Base-by-base conservation (phyloP, 257 asterid species). In the Nicotiana benthamiana region DNA sequence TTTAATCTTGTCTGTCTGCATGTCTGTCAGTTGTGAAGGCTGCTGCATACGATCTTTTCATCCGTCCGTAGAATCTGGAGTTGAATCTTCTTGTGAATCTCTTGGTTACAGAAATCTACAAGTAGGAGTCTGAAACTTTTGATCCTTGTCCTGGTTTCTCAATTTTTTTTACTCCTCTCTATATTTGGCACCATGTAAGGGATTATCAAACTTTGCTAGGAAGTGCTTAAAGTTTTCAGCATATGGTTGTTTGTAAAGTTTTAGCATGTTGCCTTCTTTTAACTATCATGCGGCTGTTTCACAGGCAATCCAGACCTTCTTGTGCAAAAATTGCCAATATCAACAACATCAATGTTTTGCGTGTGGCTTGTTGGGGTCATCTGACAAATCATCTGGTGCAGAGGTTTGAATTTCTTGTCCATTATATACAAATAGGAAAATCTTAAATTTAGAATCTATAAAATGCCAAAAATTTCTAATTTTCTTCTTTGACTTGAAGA, bases 1-100 rank as follows among this genome's bases (percentile, higher is more conserved):
- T 46, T 72, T 3, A 72, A 72, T 72, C 36, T 46, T 13, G 2
- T 72, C 60, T 72, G 40, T 51, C 80, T 80, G 65, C 66, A 80
- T 84, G 76, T 63, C 18, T 79, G 57, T 86, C 92, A 91, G 97
- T 78, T 92, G 97, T 75, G 94, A 89, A 87, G 95, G 97, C 82
- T 90, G 93, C 87, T 92, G 97, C 91, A 85, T 89, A 85, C 88
- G 95, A 84, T 91, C 97, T 75, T 92, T 92, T 85, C 97, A 91
- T 87, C 90, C 92, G 80, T 86, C 94, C 60, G 63, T 85, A 79
- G 90, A 87, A 84, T 87, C 93, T 68, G 97, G 97, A 51, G 82
- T 81, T 68, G 80, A 61, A 57, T 87, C 93, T 70, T 48, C 24
- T 48, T 92, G 97, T 85, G 91, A 91, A 88, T 86, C 97, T 80